Conservation (phyloP, 768 basidiomycete species). For the Tulasnella sp. region DNA sequence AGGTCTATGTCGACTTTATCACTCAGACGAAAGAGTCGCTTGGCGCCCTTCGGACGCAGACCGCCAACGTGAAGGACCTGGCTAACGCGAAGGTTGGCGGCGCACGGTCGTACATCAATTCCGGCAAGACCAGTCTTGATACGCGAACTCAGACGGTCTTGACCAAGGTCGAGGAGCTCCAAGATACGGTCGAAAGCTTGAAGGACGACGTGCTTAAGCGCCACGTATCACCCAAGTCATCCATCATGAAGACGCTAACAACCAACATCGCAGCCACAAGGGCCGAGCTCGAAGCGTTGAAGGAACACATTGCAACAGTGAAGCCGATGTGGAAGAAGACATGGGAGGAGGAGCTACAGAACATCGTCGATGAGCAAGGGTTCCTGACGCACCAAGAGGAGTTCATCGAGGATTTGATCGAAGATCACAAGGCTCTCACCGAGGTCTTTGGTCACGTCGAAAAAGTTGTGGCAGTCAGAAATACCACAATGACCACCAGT, state of each 20-base stretch:
- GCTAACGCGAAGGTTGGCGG: slow-evolving; percentile 79
- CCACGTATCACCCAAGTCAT: slow-evolving; percentile 75
- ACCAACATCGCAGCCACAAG: slow-evolving; percentile 65
- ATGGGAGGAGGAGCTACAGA: slow-evolving; percentile 94
- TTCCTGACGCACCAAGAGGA: slow-evolving; percentile 91
- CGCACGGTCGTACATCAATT: slow-evolving; percentile 80
- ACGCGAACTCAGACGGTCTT: slow-evolving; percentile 81
- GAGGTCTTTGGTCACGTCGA: slow-evolving; percentile 89
- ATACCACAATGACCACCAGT: not conserved
- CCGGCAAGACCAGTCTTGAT: slow-evolving; percentile 90
- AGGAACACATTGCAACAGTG: slow-evolving; percentile 79
- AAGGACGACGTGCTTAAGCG: slow-evolving; percentile 90
- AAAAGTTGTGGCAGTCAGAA: slow-evolving; percentile 71
- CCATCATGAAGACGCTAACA: slow-evolving; percentile 63
- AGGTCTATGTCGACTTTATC: slow-evolving; percentile 92
- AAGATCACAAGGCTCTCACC: slow-evolving; percentile 85
- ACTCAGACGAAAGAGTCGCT: slow-evolving; percentile 85
- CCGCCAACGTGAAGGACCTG: slow-evolving; percentile 80
- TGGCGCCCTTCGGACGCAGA: slow-evolving; percentile 71
- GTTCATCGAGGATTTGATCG: slow-evolving; percentile 78
- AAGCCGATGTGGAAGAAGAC: slow-evolving; percentile 99
- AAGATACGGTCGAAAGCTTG: slow-evolving; percentile 83
- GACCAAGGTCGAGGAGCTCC: slow-evolving; percentile 88
- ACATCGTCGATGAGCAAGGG: slow-evolving; percentile 95
- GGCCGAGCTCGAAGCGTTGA: slow-evolving; percentile 67